phyloP scores from a whole-genome alignment of 2,329 filamentous ascomycete genomes.

The Macrophomina pseudophaseolina region DNA sequence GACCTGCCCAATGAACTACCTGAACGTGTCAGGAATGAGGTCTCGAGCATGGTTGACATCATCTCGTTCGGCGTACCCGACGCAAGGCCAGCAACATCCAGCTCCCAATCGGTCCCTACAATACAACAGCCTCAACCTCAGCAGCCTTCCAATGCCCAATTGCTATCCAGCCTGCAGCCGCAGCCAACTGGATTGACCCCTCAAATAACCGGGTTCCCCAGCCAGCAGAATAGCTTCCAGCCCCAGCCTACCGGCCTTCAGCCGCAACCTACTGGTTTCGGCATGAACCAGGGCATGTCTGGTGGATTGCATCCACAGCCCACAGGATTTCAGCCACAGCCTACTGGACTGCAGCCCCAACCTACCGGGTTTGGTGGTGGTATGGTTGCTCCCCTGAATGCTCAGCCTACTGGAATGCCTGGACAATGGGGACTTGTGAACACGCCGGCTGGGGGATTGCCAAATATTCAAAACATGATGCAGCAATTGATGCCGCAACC shows the following conservation, averaged over 20 bases:
- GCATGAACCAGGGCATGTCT: constrained; percentile 62
- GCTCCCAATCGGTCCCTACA: constrained; percentile 53
- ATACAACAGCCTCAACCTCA: constrained; percentile 60
- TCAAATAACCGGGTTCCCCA: constrained; percentile 52
- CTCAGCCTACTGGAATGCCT: constrained; percentile 91
- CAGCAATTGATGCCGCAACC: constrained; percentile 97
- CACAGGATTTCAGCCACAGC: constrained; percentile 74
- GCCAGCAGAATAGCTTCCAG: constrained; percentile 48
- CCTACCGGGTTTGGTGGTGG: constrained; percentile 61
- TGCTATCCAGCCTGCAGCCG: constrained; percentile 62
- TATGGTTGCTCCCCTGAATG: constrained; percentile 70
- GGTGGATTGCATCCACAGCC: constrained; percentile 86
- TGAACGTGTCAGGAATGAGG: constrained; percentile 90
- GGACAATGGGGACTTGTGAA: constrained; percentile 99
- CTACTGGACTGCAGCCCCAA: constrained; percentile 65
- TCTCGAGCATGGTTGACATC: constrained; percentile 99
- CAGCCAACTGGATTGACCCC: constrained; percentile 50
- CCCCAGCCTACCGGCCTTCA: constrained; percentile 57
- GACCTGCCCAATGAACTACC: constrained; percentile 75
- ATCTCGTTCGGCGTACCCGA: constrained; percentile 94
- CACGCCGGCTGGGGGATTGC: constrained; percentile 83
- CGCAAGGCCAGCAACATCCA: constrained; percentile 55
- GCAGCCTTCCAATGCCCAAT: constrained; percentile 71
- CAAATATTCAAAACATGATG: constrained; percentile 91
- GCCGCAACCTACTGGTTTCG: constrained; percentile 77